phyloP scores from a whole-genome alignment of 495 filamentous ascomycete genomes.

The Neurospora pannonica region DNA sequence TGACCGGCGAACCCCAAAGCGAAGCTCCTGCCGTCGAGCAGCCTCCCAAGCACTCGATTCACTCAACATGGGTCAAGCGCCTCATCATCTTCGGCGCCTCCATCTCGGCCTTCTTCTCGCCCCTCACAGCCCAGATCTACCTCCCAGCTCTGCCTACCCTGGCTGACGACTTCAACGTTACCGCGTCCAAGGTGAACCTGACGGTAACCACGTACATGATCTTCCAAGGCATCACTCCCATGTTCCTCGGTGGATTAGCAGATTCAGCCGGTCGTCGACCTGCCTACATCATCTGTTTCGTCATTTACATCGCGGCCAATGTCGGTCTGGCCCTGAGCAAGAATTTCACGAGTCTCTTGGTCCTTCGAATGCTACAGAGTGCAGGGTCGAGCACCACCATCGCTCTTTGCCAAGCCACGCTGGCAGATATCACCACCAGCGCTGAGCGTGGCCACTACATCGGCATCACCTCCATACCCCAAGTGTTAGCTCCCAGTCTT shows the following conservation, averaged over 20 bases:
- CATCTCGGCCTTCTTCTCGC: slow-evolving; percentile 57
- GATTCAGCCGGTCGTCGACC: slow-evolving; percentile 47
- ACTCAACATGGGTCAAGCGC: slow-evolving; percentile 46
- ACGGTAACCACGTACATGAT: slow-evolving; percentile 55
- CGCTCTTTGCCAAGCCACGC: slow-evolving; percentile 44
- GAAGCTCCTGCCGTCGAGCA: neutral
- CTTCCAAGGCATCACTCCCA: slow-evolving; percentile 49
- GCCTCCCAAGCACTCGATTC: slow-evolving; percentile 41
- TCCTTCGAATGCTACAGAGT: slow-evolving; percentile 47
- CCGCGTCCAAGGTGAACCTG: slow-evolving; percentile 48
- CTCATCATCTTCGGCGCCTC: slow-evolving; percentile 54
- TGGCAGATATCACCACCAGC: slow-evolving; percentile 44
- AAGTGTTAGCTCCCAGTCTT: slow-evolving; percentile 26
- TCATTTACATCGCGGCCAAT: slow-evolving; percentile 47
- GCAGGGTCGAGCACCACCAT: slow-evolving; percentile 43
- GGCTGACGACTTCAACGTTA: slow-evolving; percentile 42
- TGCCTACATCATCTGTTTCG: slow-evolving; percentile 43
- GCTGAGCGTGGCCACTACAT: slow-evolving; percentile 43
- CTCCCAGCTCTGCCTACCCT: slow-evolving; percentile 56
- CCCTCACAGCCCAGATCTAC: slow-evolving; percentile 61
- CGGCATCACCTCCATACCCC: slow-evolving; percentile 28
- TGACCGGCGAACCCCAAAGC: slow-evolving; percentile 4
- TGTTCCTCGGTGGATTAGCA: slow-evolving; percentile 46
- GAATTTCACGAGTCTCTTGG: slow-evolving; percentile 40
- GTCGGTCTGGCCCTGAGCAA: slow-evolving; percentile 44